Evolutionary conservation across 768 basidiomycete species (phyloP).

Genomic region (Tulasnella sp.): DNA sequence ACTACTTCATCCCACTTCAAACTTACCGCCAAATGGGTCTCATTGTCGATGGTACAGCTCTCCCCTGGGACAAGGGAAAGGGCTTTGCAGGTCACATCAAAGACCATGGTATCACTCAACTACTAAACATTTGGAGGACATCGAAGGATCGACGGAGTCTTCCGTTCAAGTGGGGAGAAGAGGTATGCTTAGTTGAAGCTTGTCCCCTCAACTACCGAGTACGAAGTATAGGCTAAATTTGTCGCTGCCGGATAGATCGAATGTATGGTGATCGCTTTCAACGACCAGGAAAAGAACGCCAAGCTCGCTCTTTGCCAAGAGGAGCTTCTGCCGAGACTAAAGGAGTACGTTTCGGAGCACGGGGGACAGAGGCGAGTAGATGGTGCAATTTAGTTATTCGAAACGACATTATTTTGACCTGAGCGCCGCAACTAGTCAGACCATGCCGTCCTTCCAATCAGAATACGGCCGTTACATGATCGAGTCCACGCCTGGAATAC

Average conservation of each 20-base stretch:
- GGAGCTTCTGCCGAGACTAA: conserved; percentile 48
- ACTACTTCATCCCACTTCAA: neutral
- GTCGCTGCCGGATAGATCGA: conserved; percentile 64
- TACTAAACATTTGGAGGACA: conserved; percentile 88
- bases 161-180: conserved; percentile 95
- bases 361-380: neutral
- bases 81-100: conserved; percentile 87
- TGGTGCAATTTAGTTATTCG: conserved; percentile 43
- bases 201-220: too few species aligned
- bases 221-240: conserved; percentile 26
- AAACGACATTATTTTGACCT: neutral
- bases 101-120: conserved; percentile 90
- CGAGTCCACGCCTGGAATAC: conserved; percentile 93
- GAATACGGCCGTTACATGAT: conserved; percentile 99
- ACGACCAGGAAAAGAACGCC: conserved; percentile 75
- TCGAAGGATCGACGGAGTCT: conserved; percentile 92
- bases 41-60: conserved; percentile 44
- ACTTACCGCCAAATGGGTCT: neutral
- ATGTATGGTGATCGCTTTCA: conserved; percentile 90
- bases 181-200: conserved; percentile 56
- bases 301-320: conserved; percentile 89
- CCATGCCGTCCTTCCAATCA: conserved; percentile 67
- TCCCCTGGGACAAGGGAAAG: conserved; percentile 87
- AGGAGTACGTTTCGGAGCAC: neutral
- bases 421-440: conserved; percentile 48